These are phyloP conservation scores for Globisporangium iwayamae DNA, from an alignment of 352 stramenopile species.

Conservation along the genomic window DNA sequence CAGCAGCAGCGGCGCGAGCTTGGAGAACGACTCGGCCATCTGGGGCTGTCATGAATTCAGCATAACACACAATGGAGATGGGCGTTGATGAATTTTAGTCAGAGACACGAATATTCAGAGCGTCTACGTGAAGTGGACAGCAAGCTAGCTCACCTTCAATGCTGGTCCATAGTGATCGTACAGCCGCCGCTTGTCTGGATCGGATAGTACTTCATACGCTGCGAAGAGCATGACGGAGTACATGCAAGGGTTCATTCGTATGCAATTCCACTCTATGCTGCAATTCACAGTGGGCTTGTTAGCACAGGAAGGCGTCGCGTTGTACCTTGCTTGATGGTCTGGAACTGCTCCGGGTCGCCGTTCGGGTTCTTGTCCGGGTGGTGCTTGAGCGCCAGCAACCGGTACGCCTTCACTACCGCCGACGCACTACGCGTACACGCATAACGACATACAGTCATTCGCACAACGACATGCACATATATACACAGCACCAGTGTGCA, in stretches of 20 bases:
- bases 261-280: background rate
- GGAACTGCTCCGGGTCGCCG: constrained; percentile 87
- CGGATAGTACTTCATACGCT: constrained; percentile 76
- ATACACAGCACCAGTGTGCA: background rate
- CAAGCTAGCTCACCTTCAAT: constrained; percentile 28
- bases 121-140: background rate
- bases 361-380: constrained; percentile 96
- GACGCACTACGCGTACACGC: constrained; percentile 54
- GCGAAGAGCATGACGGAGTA: background rate
- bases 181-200: constrained; percentile 64
- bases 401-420: constrained; percentile 95
- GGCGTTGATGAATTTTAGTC: background rate
- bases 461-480: background rate
- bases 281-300: background rate
- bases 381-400: constrained; percentile 90
- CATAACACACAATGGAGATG: background rate
- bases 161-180: constrained; percentile 74
- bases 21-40: constrained; percentile 58
- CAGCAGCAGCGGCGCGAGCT: constrained; percentile 62
- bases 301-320: background rate
- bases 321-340: constrained; percentile 58
- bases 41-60: constrained; percentile 20
- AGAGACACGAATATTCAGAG: background rate
- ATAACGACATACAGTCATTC: background rate
- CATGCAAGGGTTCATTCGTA: background rate